Conservation (phyloP, 176 grass and related monocot genomes). For the Cymbopogon citratus region DNA sequence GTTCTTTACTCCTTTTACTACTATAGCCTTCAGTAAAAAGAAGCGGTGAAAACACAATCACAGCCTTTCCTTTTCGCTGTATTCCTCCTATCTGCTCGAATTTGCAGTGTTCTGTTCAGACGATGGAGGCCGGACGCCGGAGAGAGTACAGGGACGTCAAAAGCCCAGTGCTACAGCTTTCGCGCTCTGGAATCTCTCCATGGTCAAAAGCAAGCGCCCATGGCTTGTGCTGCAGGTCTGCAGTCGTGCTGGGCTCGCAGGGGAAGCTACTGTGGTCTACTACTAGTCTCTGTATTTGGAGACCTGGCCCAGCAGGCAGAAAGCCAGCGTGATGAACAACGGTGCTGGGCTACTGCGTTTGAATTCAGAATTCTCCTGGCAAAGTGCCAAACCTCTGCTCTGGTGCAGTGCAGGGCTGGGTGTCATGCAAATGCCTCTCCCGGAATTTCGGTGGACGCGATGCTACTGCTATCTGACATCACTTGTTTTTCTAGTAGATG, state of each 20-base stretch:
- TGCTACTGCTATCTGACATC: conserved; percentile 38
- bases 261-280: neutral
- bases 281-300: neutral
- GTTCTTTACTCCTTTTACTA: neutral
- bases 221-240: neutral
- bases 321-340: neutral
- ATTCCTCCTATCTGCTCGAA: neutral
- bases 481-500: neutral
- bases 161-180: conserved; percentile 10
- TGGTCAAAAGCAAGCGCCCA: conserved; percentile 29
- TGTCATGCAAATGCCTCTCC: neutral
- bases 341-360: neutral
- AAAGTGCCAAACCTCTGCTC: neutral
- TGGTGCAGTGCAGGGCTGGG: neutral
- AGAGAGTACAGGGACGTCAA: neutral
- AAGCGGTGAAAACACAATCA: neutral
- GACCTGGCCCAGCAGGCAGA: neutral
- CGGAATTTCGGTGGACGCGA: neutral
- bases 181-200: neutral
- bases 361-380: neutral
- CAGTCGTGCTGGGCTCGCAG: neutral
- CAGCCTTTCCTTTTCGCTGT: neutral
- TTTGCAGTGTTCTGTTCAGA: neutral
- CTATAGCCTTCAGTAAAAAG: neutral
- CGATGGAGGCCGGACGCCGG: too few species aligned